Evolutionary conservation across 2,329 filamentous ascomycete species (phyloP).

Genomic region (Zasmidium cellare): DNA sequence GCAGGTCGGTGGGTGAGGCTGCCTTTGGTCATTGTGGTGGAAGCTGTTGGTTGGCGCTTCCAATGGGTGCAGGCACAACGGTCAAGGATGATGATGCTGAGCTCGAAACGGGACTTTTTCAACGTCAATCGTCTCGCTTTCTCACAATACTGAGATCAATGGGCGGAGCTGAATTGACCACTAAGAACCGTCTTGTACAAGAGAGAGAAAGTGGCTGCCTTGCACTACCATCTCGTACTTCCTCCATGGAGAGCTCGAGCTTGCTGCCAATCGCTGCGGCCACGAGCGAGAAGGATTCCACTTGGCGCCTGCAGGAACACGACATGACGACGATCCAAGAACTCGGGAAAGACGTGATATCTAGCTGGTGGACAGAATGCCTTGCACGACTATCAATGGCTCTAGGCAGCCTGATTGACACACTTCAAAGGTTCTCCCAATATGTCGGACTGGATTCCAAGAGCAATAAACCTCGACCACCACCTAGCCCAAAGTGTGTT

Average conservation of each 20-base stretch:
- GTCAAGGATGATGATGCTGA: neutral
- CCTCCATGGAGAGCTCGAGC: neutral
- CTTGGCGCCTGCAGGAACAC: neutral
- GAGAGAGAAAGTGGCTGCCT: slow-evolving; percentile 2
- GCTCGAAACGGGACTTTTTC: too few relatives aligned
- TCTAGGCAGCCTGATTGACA: too few relatives aligned
- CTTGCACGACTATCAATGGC: too few relatives aligned
- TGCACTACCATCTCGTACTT: neutral
- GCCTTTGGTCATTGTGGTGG: slow-evolving; percentile 19
- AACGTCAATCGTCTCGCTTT: neutral
- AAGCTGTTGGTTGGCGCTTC: neutral
- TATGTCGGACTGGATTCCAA: too few relatives aligned
- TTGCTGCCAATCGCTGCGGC: neutral
- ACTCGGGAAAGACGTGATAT: too few relatives aligned
- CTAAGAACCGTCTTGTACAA: neutral
- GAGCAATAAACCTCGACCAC: too few relatives aligned
- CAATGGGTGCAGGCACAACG: neutral
- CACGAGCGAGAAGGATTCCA: neutral
- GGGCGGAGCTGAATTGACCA: neutral
- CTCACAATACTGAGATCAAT: neutral
- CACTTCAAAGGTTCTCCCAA: too few relatives aligned
- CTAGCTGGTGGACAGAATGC: too few relatives aligned
- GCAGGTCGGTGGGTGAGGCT: neutral
- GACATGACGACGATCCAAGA: neutral
- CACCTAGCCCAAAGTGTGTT: too few relatives aligned